phyloP scores from a whole-genome alignment of 1,139 yeast genomes.

The Pichia sp. region DNA sequence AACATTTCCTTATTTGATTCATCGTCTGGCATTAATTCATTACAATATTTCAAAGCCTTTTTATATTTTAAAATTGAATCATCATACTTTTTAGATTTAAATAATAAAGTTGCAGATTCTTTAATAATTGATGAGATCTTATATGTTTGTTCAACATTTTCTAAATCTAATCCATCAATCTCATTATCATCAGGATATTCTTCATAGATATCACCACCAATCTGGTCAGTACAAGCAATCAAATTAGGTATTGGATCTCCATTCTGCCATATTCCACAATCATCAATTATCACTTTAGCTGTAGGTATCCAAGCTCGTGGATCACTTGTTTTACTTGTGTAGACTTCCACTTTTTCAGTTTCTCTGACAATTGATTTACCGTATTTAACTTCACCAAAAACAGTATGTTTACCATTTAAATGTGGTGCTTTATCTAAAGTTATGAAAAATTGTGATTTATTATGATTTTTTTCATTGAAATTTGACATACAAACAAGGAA shows the following conservation, averaged over 20 bases:
- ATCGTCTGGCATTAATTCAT: conserved; percentile 64
- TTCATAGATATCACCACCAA: conserved; percentile 67
- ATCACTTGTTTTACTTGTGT: conserved; percentile 31
- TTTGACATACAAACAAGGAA: conserved; percentile 70
- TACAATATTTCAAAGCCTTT: conserved; percentile 59
- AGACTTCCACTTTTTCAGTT: conserved; percentile 42
- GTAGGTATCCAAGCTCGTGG: conserved; percentile 29
- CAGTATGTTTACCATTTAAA: conserved; percentile 66
- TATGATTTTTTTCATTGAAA: conserved; percentile 47
- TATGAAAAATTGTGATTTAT: conserved; percentile 75
- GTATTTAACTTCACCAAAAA: conserved; percentile 59
- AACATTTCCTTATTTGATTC: conserved; percentile 55
- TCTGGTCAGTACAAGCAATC: conserved; percentile 53
- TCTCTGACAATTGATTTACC: conserved; percentile 72
- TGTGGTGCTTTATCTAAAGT: conserved; percentile 69
- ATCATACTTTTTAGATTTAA: conserved; percentile 44
- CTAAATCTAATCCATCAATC: conserved; percentile 53
- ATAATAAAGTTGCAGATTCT: conserved; percentile 56
- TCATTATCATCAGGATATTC: conserved; percentile 65
- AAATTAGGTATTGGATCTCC: conserved; percentile 48
- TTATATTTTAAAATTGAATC: conserved; percentile 55
- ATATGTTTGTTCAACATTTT: conserved; percentile 37
- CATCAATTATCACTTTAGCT: conserved; percentile 43
- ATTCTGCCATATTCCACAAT: conserved; percentile 63
- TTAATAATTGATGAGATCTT: conserved; percentile 51